phyloP scores from a whole-genome alignment of 805 yeast genomes.

The Debaryomyces tyrocola region DNA sequence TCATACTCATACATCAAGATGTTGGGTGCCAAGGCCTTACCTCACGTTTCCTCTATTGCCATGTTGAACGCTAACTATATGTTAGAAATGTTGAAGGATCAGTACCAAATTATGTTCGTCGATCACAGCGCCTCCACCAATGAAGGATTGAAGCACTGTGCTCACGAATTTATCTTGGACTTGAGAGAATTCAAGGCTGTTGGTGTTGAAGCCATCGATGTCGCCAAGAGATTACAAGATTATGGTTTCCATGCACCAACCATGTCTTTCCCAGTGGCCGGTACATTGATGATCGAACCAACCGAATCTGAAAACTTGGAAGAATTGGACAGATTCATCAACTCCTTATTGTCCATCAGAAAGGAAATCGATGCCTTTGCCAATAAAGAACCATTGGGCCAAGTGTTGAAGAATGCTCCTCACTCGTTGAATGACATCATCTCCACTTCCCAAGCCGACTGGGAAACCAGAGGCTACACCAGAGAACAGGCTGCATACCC shows the following conservation, averaged over 20 bases:
- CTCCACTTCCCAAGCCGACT: conserved; percentile 56
- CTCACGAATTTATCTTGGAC: conserved; percentile 95
- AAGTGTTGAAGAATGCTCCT: conserved; percentile 84
- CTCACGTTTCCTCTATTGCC: conserved; percentile 85
- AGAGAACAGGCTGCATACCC: conserved; percentile 95
- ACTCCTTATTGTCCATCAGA: conserved; percentile 80
- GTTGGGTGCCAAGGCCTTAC: conserved; percentile 84
- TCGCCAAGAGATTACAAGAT: conserved; percentile 96
- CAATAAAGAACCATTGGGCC: conserved; percentile 63
- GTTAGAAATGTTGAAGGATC: conserved; percentile 71
- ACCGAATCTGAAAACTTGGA: conserved; percentile 90
- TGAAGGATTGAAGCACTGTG: conserved; percentile 71
- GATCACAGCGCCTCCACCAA: conserved; percentile 43
- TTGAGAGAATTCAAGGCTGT: conserved; percentile 75
- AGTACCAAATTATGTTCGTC: conserved; percentile 76
- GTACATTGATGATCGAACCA: conserved; percentile 97
- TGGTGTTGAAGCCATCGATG: conserved; percentile 92
- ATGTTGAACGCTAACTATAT: conserved; percentile 95
- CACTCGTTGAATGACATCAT: conserved; percentile 83
- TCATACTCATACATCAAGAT: conserved; percentile 93
- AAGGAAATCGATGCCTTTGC: conserved; percentile 75
- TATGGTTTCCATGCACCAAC: conserved; percentile 99
- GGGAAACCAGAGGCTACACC: conserved; percentile 85
- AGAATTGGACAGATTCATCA: conserved; percentile 89
- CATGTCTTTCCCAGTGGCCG: conserved; percentile 97